Evolutionary conservation across 805 yeast species (phyloP).

Genomic region (Yarrowia divulgata): DNA sequence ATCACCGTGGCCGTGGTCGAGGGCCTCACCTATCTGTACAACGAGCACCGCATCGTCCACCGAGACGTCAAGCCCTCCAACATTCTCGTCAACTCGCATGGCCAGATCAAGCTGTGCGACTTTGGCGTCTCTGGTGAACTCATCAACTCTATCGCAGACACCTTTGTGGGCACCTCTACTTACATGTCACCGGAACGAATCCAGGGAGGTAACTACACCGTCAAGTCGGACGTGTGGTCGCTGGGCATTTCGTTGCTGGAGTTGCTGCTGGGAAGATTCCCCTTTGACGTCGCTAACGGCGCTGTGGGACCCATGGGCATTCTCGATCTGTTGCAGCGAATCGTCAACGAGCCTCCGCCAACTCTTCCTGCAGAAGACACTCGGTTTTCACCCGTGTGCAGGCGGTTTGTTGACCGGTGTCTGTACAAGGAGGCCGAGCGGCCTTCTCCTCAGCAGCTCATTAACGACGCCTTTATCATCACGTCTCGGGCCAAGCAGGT

Average conservation of each 20-base stretch:
- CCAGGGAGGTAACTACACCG: slow-evolving; percentile 90
- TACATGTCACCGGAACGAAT: slow-evolving; percentile 98
- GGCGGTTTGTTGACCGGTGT: slow-evolving; percentile 76
- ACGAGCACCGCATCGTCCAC: slow-evolving; percentile 86
- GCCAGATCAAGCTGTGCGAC: slow-evolving; percentile 91
- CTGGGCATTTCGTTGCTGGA: slow-evolving; percentile 90
- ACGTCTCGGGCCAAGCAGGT: slow-evolving; percentile 44
- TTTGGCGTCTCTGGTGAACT: slow-evolving; percentile 95
- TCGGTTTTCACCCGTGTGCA: slow-evolving; percentile 58
- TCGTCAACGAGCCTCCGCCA: slow-evolving; percentile 94
- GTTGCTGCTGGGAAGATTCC: slow-evolving; percentile 82
- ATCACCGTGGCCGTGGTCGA: slow-evolving; percentile 83
- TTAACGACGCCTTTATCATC: slow-evolving; percentile 51
- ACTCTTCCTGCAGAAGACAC: slow-evolving; percentile 56
- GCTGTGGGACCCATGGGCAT: slow-evolving; percentile 66
- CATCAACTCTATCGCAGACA: slow-evolving; percentile 93
- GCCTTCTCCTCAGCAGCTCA: slow-evolving; percentile 74
- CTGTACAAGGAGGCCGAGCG: slow-evolving; percentile 76
- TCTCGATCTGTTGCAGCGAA: slow-evolving; percentile 85
- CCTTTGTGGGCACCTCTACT: slow-evolving; percentile 97
- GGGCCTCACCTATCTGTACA: slow-evolving; percentile 86
- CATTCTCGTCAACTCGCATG: slow-evolving; percentile 83
- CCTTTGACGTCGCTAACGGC: slow-evolving; percentile 56
- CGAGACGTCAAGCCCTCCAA: slow-evolving; percentile 96
- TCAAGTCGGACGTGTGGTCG: slow-evolving; percentile 98